Percentiles rank a stretch among this genome's conserved stretches.
These are phyloP conservation scores for grape (Vitis vinifera) DNA, from an alignment of 164 flowering plant species.

Conservation along the genomic window ASM3070453v1 NC_081816.1:11756501-11757000, in stretches of 20 bases:
- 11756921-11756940: conserved; percentile 64
- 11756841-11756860: conserved; percentile 53
- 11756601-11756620: too few species aligned
- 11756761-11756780: conserved; percentile 56
- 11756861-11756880: conserved; percentile 44
- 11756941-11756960: conserved; percentile 72
- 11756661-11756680: too few species aligned
- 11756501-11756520: too few species aligned
- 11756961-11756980: conserved; percentile 77
- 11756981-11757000: conserved; percentile 44
- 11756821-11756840: conserved; percentile 74
- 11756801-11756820: conserved; percentile 65
- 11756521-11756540: too few species aligned
- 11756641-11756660: too few species aligned
- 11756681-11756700: too few species aligned
- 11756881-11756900: conserved; percentile 59
- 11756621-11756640: too few species aligned
- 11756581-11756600: too few species aligned
- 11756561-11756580: too few species aligned
- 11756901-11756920: conserved; percentile 50
- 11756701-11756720: too few species aligned
- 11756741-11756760: conserved; percentile 74
- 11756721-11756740: conserved; percentile 33
- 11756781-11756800: conserved; percentile 86
- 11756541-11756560: too few species aligned